Base-by-base conservation (phyloP, 768 basidiomycete genomes). In the Termitomyces sp. region DNA sequence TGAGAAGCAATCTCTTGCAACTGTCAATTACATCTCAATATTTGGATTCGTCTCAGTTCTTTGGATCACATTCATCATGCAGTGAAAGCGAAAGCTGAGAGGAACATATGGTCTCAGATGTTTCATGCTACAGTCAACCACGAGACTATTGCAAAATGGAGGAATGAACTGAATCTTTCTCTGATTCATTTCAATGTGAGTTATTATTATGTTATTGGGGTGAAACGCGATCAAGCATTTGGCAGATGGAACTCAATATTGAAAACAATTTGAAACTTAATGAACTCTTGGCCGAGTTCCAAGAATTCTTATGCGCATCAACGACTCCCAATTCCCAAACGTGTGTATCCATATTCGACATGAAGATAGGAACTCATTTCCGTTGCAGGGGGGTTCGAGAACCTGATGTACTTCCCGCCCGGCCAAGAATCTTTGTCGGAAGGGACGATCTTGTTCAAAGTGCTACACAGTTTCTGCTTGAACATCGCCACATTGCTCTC, bases 51-150 rank as follows among this genome's bases (percentile, higher is more conserved):
- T 6, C 7, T 22, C 24, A 49, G 48, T 2, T 49, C 48, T 4
- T 16, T 57, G 2, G 42, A 45, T 30, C 39, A 4, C 2, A 55
- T 61, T 32, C 39, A 20, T 46, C 55, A 30, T n/a, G n/a, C n/a
- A n/a, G n/a, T n/a, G n/a, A n/a, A n/a, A n/a, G n/a, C n/a, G n/a
- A n/a, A n/a, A n/a, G 22, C 20, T 1, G 26, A 53, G 18, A 60
- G 53, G 32, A 37, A 34, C n/a, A 0, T 57, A 4, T 26, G 13
- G 1, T 63, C 60, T 0, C 45, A 52, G 27, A 33, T 45, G 5
- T 63, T 63, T 32, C 51, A 57, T 20, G 59, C 37, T 6, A 55
- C 52, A 12, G 26, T 63, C 2, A 56, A 63, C 30, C 56, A 58
- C 26, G n/a, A n/a, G n/a, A n/a, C n/a, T n/a, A n/a, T n/a, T n/a